Evolutionary conservation across 495 filamentous ascomycete genomes (phyloP).

Genomic region (Aspergillus sclerotiicarbonarius): DNA sequence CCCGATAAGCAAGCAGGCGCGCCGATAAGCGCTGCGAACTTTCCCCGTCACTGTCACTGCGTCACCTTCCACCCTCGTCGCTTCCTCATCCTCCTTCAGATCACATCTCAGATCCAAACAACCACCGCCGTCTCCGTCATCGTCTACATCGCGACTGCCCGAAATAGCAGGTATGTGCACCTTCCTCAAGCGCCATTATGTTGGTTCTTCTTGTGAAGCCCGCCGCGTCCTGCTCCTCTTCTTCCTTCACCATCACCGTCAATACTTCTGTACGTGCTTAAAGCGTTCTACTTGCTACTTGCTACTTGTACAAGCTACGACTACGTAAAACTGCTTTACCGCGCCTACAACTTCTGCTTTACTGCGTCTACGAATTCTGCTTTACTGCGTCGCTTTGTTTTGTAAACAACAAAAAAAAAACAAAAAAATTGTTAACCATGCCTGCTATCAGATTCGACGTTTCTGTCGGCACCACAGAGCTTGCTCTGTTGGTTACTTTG

Average conservation of each 20-base stretch:
- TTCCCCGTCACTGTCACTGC: background rate
- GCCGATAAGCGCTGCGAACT: background rate
- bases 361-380: no score
- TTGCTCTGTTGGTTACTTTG: constrained; percentile 3
- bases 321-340: no score
- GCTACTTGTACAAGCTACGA: no score
- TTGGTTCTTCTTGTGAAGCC: constrained; percentile 4
- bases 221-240: constrained; percentile 1
- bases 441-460: background rate
- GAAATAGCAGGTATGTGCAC: constrained; percentile 13
- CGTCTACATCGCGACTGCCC: constrained; percentile 10
- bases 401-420: background rate
- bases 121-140: background rate
- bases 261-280: no score
- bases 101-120: background rate
- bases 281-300: no score
- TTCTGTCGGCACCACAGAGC: background rate
- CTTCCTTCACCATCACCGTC: background rate
- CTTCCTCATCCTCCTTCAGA: constrained; percentile 1
- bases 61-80: background rate
- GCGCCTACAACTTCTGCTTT: background rate
- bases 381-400: no score
- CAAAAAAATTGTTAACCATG: constrained; percentile 7
- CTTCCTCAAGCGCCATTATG: constrained; percentile 5
- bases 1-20: background rate